Evolutionary conservation across 2,329 filamentous ascomycete species (phyloP).

Genomic region (Acephala macrosclerotiorum): DNA sequence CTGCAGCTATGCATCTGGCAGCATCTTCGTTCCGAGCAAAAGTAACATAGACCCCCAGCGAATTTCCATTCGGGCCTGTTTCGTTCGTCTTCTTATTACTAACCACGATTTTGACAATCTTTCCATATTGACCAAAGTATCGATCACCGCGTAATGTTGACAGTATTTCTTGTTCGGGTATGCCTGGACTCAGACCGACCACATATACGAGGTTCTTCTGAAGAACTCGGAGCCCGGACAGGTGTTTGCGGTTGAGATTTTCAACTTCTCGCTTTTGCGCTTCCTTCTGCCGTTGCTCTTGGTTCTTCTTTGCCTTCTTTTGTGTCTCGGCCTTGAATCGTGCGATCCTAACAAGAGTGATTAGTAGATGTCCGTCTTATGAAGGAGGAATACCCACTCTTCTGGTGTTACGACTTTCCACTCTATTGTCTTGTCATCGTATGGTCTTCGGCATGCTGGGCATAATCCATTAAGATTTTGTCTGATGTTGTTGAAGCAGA

Average conservation of each 20-base stretch:
- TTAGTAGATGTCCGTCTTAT: conserved; percentile 14
- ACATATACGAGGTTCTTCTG: conserved; percentile 99
- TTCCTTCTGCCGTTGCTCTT: conserved; percentile 88
- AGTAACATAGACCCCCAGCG: conserved; percentile 97
- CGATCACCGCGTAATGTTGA: conserved; percentile 89
- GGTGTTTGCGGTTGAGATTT: conserved; percentile 92
- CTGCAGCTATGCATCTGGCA: conserved; percentile 85
- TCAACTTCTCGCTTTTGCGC: conserved; percentile 96
- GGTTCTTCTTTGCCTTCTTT: conserved; percentile 93
- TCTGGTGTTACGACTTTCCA: conserved; percentile 95
- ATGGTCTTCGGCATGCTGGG: conserved; percentile 94
- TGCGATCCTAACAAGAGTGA: conserved; percentile 62
- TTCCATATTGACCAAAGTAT: conserved; percentile 98
- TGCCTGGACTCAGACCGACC: conserved; percentile 89
- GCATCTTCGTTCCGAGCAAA: conserved; percentile 93
- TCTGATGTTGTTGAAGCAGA: conserved; percentile 99
- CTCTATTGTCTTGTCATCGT: conserved; percentile 96
- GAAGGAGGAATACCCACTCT: conserved; percentile 68
- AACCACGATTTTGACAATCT: conserved; percentile 98
- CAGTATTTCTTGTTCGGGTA: conserved; percentile 89
- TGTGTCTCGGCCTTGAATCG: conserved; percentile 80
- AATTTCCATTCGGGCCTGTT: conserved; percentile 63
- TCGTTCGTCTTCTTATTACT: conserved; percentile 82
- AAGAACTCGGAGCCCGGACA: conserved; percentile 93
- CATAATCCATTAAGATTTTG: conserved; percentile 97